Conservation (phyloP, 495 filamentous ascomycete genomes). For the Aspergillus cristatus region DNA sequence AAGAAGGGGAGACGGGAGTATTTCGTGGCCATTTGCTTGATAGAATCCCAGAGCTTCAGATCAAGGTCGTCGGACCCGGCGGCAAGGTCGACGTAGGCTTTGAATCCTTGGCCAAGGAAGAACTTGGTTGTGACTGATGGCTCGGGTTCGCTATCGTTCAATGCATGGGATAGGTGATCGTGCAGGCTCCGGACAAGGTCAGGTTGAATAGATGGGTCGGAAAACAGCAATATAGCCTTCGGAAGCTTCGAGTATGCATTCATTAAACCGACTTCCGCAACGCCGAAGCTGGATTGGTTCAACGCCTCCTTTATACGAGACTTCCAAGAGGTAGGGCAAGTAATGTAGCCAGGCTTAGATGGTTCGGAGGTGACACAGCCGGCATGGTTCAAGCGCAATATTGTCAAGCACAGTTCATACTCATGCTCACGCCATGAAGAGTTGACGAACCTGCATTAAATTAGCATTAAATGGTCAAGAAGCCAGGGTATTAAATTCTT, state of each 20-base stretch:
- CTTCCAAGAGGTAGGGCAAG: constrained; percentile 60
- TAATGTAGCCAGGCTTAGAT: constrained; percentile 46
- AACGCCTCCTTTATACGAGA: constrained; percentile 57
- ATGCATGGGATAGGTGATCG: constrained; percentile 17
- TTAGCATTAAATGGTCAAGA: constrained; percentile 3
- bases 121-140: constrained; percentile 14
- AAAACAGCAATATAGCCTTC: constrained; percentile 25
- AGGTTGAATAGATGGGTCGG: constrained; percentile 23
- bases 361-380: constrained; percentile 35
- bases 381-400: constrained; percentile 57
- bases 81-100: constrained; percentile 34
- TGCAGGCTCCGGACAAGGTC: constrained; percentile 29
- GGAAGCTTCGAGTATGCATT: constrained; percentile 34
- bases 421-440: constrained; percentile 62
- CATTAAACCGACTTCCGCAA: constrained; percentile 23
- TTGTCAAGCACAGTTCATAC: constrained; percentile 54
- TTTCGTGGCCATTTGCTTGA: constrained; percentile 50
- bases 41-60: constrained; percentile 41
- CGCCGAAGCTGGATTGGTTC: constrained; percentile 24
- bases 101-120: constrained; percentile 39
- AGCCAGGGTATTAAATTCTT: constrained; percentile 1
- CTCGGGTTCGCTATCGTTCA: constrained; percentile 9
- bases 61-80: constrained; percentile 33
- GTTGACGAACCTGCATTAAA: constrained; percentile 51
- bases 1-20: constrained; percentile 56